A percentile compares a stretch with the other conserved stretches of the same genome.
These are phyloP conservation scores for Solanum chmielewskii DNA, from an alignment of 257 asterid species.

Conservation along the genomic window DNA sequence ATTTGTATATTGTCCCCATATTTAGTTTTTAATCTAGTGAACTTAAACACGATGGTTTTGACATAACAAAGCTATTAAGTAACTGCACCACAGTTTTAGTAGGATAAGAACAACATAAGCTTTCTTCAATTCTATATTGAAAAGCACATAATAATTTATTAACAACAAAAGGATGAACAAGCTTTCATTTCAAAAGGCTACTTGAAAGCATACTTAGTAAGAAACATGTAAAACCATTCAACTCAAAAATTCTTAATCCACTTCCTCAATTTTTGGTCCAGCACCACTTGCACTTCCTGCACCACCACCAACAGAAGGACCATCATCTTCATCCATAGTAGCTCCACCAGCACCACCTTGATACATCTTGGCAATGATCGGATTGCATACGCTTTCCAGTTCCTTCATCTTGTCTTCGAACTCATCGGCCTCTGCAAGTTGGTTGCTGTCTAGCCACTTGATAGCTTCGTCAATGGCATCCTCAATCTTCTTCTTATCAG, in stretches of 20 bases:
- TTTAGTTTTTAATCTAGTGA: background rate
- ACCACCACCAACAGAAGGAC: background rate
- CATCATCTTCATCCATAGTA: constrained; percentile 18
- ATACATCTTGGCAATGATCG: constrained; percentile 23
- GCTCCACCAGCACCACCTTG: constrained; percentile 16
- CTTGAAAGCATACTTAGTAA: too few species aligned
- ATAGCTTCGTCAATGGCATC: constrained; percentile 28
- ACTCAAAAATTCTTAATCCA: background rate
- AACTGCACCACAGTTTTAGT: background rate
- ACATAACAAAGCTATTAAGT: background rate
- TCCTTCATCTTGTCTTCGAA: constrained; percentile 10
- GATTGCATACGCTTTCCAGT: constrained; percentile 17
- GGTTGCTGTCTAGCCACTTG: constrained; percentile 4
- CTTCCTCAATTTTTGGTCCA: constrained; percentile 21
- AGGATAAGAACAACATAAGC: background rate
- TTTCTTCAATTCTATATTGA: background rate
- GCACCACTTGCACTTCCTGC: constrained; percentile 1
- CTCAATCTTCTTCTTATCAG: constrained; percentile 47
- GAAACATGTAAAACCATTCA: background rate
- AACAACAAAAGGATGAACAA: background rate
- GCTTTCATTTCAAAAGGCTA: background rate
- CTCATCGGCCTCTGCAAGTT: constrained; percentile 2
- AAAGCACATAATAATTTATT: background rate
- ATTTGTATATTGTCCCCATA: background rate
- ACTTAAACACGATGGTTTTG: background rate